Conservation (phyloP, 2,329 filamentous ascomycete species). For the Cladorrhinum sp. region DNA sequence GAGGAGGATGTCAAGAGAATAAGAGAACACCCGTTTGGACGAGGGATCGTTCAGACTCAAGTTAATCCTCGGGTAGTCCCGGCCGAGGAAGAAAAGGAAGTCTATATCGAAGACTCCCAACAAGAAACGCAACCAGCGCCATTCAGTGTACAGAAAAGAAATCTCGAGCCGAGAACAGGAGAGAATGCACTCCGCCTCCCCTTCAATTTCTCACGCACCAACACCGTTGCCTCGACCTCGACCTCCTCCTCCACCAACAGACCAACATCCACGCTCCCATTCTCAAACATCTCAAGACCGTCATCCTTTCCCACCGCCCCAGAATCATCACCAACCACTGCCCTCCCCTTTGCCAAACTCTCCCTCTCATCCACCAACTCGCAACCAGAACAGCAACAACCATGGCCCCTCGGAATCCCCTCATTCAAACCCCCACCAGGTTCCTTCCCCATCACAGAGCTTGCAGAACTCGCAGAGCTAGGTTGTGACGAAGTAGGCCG, state of each 20-base stretch:
- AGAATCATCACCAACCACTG: not conserved
- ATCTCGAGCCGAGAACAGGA: too few relatives aligned
- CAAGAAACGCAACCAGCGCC: too few relatives aligned
- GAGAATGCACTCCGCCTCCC: too few relatives aligned
- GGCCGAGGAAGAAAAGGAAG: not conserved
- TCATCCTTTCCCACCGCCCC: not conserved
- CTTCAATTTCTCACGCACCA: too few relatives aligned
- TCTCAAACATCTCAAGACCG: too few relatives aligned
- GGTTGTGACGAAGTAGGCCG: not conserved
- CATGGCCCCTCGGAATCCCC: not conserved
- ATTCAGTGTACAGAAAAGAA: too few relatives aligned
- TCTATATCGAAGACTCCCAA: not conserved
- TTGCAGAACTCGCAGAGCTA: not conserved
- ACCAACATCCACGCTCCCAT: too few relatives aligned
- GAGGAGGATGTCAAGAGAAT: slow-evolving; percentile 1
- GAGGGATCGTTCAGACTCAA: not conserved
- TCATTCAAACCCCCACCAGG: not conserved
- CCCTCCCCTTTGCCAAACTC: not conserved
- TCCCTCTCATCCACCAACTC: too few relatives aligned
- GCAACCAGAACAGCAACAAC: not conserved
- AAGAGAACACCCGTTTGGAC: slow-evolving; percentile 5
- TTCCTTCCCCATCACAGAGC: not conserved
- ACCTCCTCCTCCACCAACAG: too few relatives aligned
- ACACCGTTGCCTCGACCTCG: too few relatives aligned
- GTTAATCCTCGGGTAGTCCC: not conserved